Conservation (phyloP, 2,329 filamentous ascomycete genomes). For the Chrysoporthe deuterocubensis region DNA sequence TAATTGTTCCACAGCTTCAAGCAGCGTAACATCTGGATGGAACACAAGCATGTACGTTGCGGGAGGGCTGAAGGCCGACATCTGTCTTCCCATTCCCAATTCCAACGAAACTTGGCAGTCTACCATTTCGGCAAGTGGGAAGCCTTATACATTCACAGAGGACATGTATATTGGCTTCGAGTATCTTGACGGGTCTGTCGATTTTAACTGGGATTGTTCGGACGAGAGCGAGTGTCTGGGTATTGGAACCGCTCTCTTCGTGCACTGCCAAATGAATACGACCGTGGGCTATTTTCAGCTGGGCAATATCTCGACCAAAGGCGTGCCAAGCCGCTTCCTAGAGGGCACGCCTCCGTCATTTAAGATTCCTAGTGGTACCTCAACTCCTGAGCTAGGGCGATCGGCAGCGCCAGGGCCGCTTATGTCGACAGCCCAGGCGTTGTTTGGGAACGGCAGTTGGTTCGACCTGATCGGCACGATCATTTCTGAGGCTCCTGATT, state of each 20-base stretch:
- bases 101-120: conserved; percentile 7
- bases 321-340: conserved; percentile 6
- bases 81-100: conserved; percentile 7
- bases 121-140: neutral
- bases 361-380: neutral
- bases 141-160: conserved; percentile 19
- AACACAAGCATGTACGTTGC: conserved; percentile 1
- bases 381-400: neutral
- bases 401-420: conserved; percentile 2
- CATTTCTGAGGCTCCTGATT: neutral
- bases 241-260: neutral
- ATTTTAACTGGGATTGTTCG: neutral
- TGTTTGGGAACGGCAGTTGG: conserved; percentile 22
- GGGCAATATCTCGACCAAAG: conserved; percentile 9
- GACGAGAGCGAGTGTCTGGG: neutral
- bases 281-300: conserved; percentile 15
- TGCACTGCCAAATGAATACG: conserved; percentile 19
- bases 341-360: conserved; percentile 11
- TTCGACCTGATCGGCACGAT: neutral
- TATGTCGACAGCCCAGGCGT: conserved; percentile 18
- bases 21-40: conserved; percentile 3
- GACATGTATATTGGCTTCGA: conserved; percentile 13
- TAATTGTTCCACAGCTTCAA: neutral
- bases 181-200: neutral
- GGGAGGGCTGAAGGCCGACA: neutral